Percentiles rank a stretch among this genome's conserved stretches.
Evolutionary conservation across 2,329 filamentous ascomycete species (phyloP).

Genomic region (Clonostachys solani): DNA sequence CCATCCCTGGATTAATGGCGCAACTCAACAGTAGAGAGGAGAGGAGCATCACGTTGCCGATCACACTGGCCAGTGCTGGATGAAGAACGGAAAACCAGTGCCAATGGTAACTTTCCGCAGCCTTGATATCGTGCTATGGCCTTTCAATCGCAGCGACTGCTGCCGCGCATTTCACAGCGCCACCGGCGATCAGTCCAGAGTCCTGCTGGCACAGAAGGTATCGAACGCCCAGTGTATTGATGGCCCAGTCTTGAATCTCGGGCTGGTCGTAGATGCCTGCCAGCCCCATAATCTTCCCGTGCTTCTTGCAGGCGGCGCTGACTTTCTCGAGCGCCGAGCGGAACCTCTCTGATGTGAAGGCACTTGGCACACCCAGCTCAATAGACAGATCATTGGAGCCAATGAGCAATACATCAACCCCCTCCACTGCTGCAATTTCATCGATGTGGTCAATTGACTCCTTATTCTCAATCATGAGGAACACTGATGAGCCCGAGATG

Average conservation of each 20-base stretch:
- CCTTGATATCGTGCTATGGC: too few species aligned
- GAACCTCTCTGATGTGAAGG: constrained; percentile 11
- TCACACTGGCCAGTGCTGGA: too few species aligned
- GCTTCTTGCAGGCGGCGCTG: constrained; percentile 7
- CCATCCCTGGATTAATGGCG: too few species aligned
- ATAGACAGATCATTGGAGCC: constrained; percentile 17
- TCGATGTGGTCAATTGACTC: constrained; percentile 12
- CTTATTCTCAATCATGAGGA: constrained; percentile 11
- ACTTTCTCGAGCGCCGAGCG: constrained; percentile 8
- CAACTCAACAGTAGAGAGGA: too few species aligned
- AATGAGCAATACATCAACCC: constrained; percentile 16
- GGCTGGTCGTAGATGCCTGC: constrained; percentile 12
- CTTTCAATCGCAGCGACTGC: background rate
- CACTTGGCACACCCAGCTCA: constrained; percentile 13
- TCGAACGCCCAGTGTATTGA: too few species aligned
- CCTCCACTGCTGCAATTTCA: constrained; percentile 14
- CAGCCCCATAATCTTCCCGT: constrained; percentile 13
- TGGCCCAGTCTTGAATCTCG: too few species aligned
- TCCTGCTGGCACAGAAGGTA: too few species aligned
- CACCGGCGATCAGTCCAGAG: background rate
- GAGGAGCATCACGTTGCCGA: too few species aligned
- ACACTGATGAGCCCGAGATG: constrained; percentile 6
- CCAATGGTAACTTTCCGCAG: too few species aligned
- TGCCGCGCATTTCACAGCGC: background rate
- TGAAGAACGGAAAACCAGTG: too few species aligned